Base-by-base conservation (phyloP, 2,329 filamentous ascomycete species). In the Calycina herbarum region DNA sequence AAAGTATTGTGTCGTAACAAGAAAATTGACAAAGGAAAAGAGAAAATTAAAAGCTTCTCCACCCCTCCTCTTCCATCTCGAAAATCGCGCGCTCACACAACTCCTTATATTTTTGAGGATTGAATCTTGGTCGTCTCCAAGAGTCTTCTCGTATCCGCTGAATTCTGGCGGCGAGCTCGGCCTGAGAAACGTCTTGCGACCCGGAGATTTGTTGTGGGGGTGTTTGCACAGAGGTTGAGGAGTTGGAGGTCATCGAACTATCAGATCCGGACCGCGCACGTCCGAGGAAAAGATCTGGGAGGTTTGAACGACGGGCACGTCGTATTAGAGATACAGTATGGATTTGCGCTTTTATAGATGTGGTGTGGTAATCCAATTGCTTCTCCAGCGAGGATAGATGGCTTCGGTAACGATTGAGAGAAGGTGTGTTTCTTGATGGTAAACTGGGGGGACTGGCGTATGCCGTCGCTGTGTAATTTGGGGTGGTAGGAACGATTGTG, bases 31-130 rank as follows among this genome's bases (percentile, higher is more conserved):
- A 54, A 54, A 54, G 24, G 48, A 54, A 54, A 54, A 27, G 8
- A 54, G 4, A 54, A 24, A 13, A 13, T 57, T 31, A 57, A 33
- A 31, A 57, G 33, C 54, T 63, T 45, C 54, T 57, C 56, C 56
- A 58, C 7, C 40, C 62, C 20, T 59, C 62, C 31, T 66, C 64
- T 11, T 65, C 62, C 51, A 72, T 27, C 59, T 75, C 73, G 1
- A 13, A 45, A 31, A 74, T 59, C 2, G 69, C 73, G 35, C 62
- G 69, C 59, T 74, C 70, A 57, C 73, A 73, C 31, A 76, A 64
- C n/a, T 61, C 48, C 51, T 67, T 60, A 66, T 74, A 75, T 42
- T 71, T 66, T 38, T 62, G 61, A 0, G 63, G 64, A 66, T 73
- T 67, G 59, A 74, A 75, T 5, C 74, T 63, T 57, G 70, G 65